Evolutionary conservation across 2,329 filamentous ascomycete species (phyloP), one percentile per base, ranked within the genome.

Genomic region (Diaporthe citriasiana): DNA sequence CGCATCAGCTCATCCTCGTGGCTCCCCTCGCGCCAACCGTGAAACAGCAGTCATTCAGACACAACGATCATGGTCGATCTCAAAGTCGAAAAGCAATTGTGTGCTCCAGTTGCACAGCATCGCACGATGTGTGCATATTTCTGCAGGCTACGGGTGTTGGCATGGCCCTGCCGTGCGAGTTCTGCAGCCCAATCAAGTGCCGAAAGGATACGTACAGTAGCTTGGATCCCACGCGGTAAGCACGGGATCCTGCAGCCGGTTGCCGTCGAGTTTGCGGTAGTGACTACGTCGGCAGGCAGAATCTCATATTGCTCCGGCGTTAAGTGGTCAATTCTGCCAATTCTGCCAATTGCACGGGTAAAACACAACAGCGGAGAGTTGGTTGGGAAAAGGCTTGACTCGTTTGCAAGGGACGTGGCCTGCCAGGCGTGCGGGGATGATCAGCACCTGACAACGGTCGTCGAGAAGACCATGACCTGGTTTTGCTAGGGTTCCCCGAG

Each of bases 391-490:
- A 40, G 47, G 63, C 45, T 53, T 68, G 63, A 68, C 63, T 68
- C 47, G 63, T 40, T 53, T 53, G 35, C n/a, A 50, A 27, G 63
- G 63, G 63, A 66, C 30, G 63, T 51, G 63, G 63, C 45, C 45
- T 51, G n/a, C n/a, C n/a, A n/a, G n/a, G n/a, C n/a, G n/a, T n/a
- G 63, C 63, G 63, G 63, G 63, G 30, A 27, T 53, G 63, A 51
- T 68, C 63, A 66, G 33, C 30, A 27, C 30, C 51, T 51, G 63
- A 66, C 63, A 51, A 38, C 45, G 45, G 10, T 25, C 12, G 22
- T 17, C 22, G 5, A 30, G 8, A 10, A 30, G 25, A 25, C 63
- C 63, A 8, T 40, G 63, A 68, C 63, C 63, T 40, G 63, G 63
- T 17, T 10, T 22, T 66, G 63, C 63, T 35, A 33, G 63, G 30